These are phyloP conservation scores for Fusarium odoratissimum DNA, from an alignment of 2,329 filamentous ascomycete genomes.

Conservation along the genomic window DNA sequence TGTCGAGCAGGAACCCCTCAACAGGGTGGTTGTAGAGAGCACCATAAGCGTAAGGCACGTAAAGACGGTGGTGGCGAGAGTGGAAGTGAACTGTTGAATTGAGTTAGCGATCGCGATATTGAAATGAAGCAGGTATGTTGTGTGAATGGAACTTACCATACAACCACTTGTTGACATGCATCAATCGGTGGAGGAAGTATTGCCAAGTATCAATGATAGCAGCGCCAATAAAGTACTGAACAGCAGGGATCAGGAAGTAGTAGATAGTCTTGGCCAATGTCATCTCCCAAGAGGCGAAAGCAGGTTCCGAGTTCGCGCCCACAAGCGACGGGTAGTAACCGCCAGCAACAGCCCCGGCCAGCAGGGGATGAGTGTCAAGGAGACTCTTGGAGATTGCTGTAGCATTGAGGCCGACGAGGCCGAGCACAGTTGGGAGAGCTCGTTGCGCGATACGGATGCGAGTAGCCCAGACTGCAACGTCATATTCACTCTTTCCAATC, in stretches of 20 bases:
- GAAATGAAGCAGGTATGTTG: not conserved
- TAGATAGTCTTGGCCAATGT: slow-evolving; percentile 81
- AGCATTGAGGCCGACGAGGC: slow-evolving; percentile 80
- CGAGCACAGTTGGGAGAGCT: slow-evolving; percentile 78
- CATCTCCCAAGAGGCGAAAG: slow-evolving; percentile 88
- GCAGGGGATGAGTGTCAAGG: slow-evolving; percentile 74
- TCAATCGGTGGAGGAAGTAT: slow-evolving; percentile 94
- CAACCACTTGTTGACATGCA: slow-evolving; percentile 98
- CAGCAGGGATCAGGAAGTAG: slow-evolving; percentile 76
- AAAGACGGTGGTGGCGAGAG: slow-evolving; percentile 94
- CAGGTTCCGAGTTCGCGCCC: slow-evolving; percentile 71
- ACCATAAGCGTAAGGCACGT: slow-evolving; percentile 97
- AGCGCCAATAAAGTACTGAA: slow-evolving; percentile 82
- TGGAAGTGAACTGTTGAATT: slow-evolving; percentile 79
- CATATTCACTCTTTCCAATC: slow-evolving; percentile 82
- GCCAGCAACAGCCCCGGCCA: slow-evolving; percentile 81
- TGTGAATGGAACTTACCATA: slow-evolving; percentile 75
- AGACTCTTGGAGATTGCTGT: slow-evolving; percentile 80
- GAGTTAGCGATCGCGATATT: slow-evolving; percentile 11
- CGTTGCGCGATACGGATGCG: slow-evolving; percentile 83
- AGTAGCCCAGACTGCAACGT: slow-evolving; percentile 90
- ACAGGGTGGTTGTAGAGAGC: slow-evolving; percentile 97
- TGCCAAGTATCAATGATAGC: slow-evolving; percentile 94
- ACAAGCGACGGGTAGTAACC: slow-evolving; percentile 82
- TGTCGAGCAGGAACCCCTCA: slow-evolving; percentile 94